phyloP scores from a whole-genome alignment of 306 rosid species.

The Ormosia emarginata region DNA sequence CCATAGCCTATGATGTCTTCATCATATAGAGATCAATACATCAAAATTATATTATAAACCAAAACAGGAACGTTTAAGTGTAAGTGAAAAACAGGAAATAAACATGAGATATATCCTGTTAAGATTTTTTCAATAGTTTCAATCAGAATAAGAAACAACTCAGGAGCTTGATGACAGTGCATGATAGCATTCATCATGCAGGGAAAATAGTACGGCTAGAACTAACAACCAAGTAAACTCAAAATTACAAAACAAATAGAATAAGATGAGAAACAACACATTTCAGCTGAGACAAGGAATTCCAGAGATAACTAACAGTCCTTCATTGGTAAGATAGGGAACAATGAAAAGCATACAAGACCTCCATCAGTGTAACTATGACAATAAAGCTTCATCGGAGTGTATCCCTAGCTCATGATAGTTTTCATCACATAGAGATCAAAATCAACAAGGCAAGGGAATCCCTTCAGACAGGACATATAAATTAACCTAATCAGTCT shows the following conservation, averaged over 20 bases:
- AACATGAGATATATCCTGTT: not conserved
- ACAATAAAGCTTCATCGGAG: constrained; percentile 44
- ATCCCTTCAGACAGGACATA: not conserved
- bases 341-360: not conserved
- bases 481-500: not conserved
- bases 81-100: not conserved
- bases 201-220: not conserved
- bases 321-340: too few species aligned
- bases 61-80: not conserved
- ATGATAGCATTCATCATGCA: not conserved
- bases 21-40: constrained; percentile 36
- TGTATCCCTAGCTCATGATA: constrained; percentile 24
- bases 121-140: not conserved
- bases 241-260: not conserved
- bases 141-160: not conserved
- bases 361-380: constrained; percentile 60
- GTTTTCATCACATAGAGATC: constrained; percentile 44
- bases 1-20: constrained; percentile 42
- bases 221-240: not conserved
- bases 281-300: not conserved
- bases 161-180: not conserved
- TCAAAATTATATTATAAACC: not conserved
- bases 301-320: not conserved
- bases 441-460: not conserved
- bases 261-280: not conserved